Base-by-base conservation (phyloP, 768 basidiomycete genomes). In the Ramaria rubella region DNA sequence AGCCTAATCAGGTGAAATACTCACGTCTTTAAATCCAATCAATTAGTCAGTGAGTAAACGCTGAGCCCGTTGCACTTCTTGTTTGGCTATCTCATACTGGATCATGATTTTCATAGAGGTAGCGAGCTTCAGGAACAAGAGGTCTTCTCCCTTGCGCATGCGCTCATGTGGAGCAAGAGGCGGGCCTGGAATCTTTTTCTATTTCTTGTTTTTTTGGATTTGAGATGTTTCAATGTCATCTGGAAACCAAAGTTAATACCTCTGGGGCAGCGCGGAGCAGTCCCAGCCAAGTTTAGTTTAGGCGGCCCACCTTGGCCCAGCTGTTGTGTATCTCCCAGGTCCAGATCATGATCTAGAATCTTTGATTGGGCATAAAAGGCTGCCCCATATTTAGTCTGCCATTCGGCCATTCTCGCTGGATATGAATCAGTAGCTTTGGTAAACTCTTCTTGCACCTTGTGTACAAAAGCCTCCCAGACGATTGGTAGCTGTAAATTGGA, bases 31-130 rank as follows among this genome's bases (percentile, higher is more conserved):
- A 27, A 26, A 62, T 21, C 30, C 50, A 2, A 52, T 12, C 36
- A 62, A 44, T 24, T 60, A 62, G 7, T 45, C 43, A n/a, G 9
- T 9, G 8, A 45, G 9, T 21, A 45, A 45, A 7, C 9, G 15
- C 43, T 24, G n/a, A n/a, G 43, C 43, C 9, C 43, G 43, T 7
- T 45, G 9, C 9, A 45, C 19, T 21, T 45, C 43, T 24, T 45
- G 9, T 7, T n/a, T 7, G 9, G 9, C 7, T n/a, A 45, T 7
- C 19, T 45, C 43, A 45, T 45, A 45, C 23, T 45, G 43, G 9
- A 19, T 8, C 7, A 9, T 8, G 43, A 45, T 8, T 45, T 45
- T 45, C 9, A 21, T 17, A 24, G 43, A 7, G 23, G 43, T 45
- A 17, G 43, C 43, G 8, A 45, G 43, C 19, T 45, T 45, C 9